phyloP scores from a whole-genome alignment of 345 rosid genomes.

The Rhodomyrtus tomentosa region DNA sequence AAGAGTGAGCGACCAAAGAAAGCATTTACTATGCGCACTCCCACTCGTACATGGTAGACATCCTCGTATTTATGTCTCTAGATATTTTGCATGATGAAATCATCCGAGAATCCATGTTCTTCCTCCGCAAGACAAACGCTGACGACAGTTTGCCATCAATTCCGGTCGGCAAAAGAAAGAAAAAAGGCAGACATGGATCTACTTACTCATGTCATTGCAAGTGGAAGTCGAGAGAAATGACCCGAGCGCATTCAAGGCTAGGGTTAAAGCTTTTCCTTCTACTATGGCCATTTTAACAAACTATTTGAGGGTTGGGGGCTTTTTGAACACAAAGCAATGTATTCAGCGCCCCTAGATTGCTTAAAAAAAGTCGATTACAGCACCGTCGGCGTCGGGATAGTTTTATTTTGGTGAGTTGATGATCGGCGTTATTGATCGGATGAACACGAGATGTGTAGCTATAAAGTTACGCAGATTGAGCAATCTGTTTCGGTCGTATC shows the following conservation, averaged over 20 bases:
- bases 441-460: not conserved
- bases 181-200: not conserved
- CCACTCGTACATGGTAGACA: slow-evolving; percentile 2
- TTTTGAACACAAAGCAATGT: not conserved
- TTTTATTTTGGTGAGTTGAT: not conserved
- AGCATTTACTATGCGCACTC: slow-evolving; percentile 26
- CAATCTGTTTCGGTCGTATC: not conserved
- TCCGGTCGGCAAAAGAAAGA: not conserved
- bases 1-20: slow-evolving; percentile 33
- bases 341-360: not conserved
- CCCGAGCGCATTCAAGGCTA: not conserved
- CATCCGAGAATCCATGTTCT: slow-evolving; percentile 53
- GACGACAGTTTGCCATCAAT: not conserved
- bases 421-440: not conserved
- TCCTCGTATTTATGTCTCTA: slow-evolving; percentile 42
- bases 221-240: not conserved
- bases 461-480: not conserved
- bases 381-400: not conserved
- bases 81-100: slow-evolving; percentile 63
- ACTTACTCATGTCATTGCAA: not conserved
- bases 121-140: slow-evolving; percentile 29
- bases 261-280: not conserved
- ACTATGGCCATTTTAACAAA: not conserved
- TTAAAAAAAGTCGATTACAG: not conserved
- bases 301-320: not conserved